Percentiles rank a stretch among this genome's conserved stretches.
Evolutionary conservation across 352 stramenopile species (phyloP).

Genomic region (Pythium scleroteichum): DNA sequence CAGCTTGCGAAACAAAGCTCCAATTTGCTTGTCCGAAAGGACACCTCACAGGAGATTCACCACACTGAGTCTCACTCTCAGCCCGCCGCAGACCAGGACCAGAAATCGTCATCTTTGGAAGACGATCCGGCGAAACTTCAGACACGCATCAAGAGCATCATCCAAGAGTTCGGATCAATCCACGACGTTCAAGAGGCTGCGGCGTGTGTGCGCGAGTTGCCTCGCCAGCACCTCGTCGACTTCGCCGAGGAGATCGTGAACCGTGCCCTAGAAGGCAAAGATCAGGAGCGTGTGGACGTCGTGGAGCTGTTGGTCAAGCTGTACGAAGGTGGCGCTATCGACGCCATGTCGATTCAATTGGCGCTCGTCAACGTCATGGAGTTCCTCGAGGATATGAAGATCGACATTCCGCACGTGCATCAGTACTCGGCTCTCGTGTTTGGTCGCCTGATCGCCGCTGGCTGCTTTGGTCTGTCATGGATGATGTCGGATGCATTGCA

Average conservation of each 20-base stretch:
- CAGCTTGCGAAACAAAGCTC: constrained; percentile 82
- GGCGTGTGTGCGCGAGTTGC: constrained; percentile 70
- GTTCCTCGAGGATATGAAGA: constrained; percentile 85
- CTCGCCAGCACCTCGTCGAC: constrained; percentile 47
- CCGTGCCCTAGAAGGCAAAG: constrained; percentile 73
- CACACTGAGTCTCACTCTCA: too few relatives aligned
- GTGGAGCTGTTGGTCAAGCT: constrained; percentile 77
- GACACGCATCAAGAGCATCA: constrained; percentile 86
- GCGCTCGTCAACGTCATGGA: constrained; percentile 72
- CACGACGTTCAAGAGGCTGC: constrained; percentile 75
- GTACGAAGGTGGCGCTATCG: constrained; percentile 65
- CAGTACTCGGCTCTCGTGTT: constrained; percentile 78
- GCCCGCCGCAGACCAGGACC: neutral
- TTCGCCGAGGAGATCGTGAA: constrained; percentile 79
- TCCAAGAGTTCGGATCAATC: constrained; percentile 84
- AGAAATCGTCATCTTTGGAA: neutral
- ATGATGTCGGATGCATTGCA: constrained; percentile 60
- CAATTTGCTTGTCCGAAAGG: constrained; percentile 67
- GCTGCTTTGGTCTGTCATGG: constrained; percentile 86
- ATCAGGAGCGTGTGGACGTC: constrained; percentile 59
- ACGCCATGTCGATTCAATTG: constrained; percentile 71
- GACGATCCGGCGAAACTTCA: constrained; percentile 46
- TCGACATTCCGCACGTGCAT: constrained; percentile 83
- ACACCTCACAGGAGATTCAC: constrained; percentile 22
- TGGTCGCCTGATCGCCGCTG: constrained; percentile 68